Evolutionary conservation across 306 rosid genomes (phyloP).

Genomic region (Gastrolobium villosum): DNA sequence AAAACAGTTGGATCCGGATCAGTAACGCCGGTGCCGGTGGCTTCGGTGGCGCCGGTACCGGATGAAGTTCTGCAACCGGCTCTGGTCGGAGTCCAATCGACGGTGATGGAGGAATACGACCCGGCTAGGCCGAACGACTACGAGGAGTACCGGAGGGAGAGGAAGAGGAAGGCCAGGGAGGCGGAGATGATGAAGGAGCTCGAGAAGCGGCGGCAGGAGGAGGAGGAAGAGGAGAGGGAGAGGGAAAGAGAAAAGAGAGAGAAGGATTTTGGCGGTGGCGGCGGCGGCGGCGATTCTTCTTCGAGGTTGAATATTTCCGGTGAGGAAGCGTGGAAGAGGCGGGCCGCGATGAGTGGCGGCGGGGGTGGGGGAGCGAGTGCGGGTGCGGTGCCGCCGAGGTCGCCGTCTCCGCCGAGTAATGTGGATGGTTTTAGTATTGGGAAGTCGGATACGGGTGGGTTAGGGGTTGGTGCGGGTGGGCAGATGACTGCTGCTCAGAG

Average conservation of each 20-base stretch:
- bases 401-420: constrained; percentile 79
- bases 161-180: constrained; percentile 83
- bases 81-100: constrained; percentile 81
- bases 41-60: constrained; percentile 11
- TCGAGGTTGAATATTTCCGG: constrained; percentile 87
- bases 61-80: constrained; percentile 70
- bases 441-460: constrained; percentile 85
- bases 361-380: constrained; percentile 51
- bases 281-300: constrained; percentile 39
- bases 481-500: constrained; percentile 99
- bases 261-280: not conserved
- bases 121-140: constrained; percentile 97
- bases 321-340: constrained; percentile 97
- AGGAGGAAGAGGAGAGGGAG: constrained; percentile 59
- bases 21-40: constrained; percentile 16
- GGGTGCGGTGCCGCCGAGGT: constrained; percentile 69
- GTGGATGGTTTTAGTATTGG: constrained; percentile 91
- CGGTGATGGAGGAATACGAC: constrained; percentile 92
- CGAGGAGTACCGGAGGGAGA: constrained; percentile 88
- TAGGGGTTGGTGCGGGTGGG: constrained; percentile 97
- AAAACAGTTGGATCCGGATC: not conserved
- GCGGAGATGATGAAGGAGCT: constrained; percentile 84
- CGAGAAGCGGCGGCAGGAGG: constrained; percentile 72
- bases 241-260: constrained; percentile 47
- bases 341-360: constrained; percentile 85